These are phyloP conservation scores for Yamadazyma sp. DNA, from an alignment of 1,139 yeast species.

Conservation along the genomic window DNA sequence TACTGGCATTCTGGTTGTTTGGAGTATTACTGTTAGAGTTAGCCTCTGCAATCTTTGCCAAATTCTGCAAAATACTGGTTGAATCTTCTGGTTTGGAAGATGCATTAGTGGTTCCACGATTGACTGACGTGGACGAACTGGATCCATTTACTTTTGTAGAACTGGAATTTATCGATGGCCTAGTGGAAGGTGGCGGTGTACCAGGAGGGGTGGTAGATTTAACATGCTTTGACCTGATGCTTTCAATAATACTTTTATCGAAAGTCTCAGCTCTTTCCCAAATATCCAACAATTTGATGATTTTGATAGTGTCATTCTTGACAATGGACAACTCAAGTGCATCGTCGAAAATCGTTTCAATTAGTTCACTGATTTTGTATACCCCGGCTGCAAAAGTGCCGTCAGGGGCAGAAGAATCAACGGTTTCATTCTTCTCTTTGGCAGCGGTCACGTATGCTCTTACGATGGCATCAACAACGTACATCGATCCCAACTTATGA, in stretches of 20 bases:
- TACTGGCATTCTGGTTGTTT: slow-evolving; percentile 13
- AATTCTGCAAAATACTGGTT: slow-evolving; percentile 62
- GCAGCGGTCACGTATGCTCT: slow-evolving; percentile 83
- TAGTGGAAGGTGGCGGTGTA: slow-evolving; percentile 48
- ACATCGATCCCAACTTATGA: slow-evolving; percentile 87
- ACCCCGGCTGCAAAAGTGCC: slow-evolving; percentile 81
- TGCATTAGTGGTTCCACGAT: background rate
- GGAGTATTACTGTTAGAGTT: slow-evolving; percentile 30
- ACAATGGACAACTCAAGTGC: slow-evolving; percentile 55
- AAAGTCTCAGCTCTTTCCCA: slow-evolving; percentile 91
- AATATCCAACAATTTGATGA: slow-evolving; percentile 81
- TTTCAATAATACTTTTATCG: slow-evolving; percentile 51
- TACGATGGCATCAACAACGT: slow-evolving; percentile 89
- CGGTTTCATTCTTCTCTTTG: slow-evolving; percentile 47
- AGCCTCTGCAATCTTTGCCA: slow-evolving; percentile 53
- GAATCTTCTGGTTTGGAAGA: slow-evolving; percentile 39
- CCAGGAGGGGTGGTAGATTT: slow-evolving; percentile 57
- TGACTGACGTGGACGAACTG: background rate
- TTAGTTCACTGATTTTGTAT: slow-evolving; percentile 55
- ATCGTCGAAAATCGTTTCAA: slow-evolving; percentile 59
- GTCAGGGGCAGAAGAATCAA: slow-evolving; percentile 51
- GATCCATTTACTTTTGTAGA: background rate
- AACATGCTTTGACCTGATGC: slow-evolving; percentile 62
- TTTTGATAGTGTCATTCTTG: slow-evolving; percentile 63
- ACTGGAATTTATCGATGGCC: slow-evolving; percentile 17